Percentiles rank a stretch among this genome's conserved stretches.
Conservation (phyloP, 345 rosid species). For the Trapa incisa region DNA sequence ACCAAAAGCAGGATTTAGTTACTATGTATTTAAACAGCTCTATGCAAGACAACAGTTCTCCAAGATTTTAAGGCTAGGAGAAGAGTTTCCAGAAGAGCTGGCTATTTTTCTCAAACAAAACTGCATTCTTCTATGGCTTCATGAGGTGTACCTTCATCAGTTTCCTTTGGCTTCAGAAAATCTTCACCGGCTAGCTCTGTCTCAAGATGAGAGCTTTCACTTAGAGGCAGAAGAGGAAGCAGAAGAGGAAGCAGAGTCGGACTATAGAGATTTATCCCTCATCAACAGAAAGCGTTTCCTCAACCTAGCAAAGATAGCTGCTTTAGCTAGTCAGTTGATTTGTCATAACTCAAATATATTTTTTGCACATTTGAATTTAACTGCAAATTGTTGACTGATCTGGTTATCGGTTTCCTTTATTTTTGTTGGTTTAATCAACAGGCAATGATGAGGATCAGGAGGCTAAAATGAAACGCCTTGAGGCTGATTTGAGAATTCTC, state of each 20-base stretch:
- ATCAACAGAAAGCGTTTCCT: conserved; percentile 66
- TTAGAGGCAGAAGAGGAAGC: conserved; percentile 33
- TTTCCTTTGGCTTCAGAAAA: conserved; percentile 80
- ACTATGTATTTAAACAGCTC: conserved; percentile 72
- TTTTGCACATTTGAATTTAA: background rate
- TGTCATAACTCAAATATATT: too few relatives aligned
- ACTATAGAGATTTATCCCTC: conserved; percentile 25
- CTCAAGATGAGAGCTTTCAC: conserved; percentile 37
- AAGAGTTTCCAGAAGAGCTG: conserved; percentile 80
- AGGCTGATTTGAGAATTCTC: conserved; percentile 77
- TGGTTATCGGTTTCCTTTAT: background rate
- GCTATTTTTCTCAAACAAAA: conserved; percentile 56
- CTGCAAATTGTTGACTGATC: background rate
- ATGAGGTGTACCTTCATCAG: conserved; percentile 72
- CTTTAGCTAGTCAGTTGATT: conserved; percentile 48
- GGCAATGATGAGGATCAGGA: conserved; percentile 39
- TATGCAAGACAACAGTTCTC: conserved; percentile 55
- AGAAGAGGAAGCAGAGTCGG: conserved; percentile 32
- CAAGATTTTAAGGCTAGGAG: conserved; percentile 82
- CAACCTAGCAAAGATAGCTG: conserved; percentile 79
- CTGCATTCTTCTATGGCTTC: conserved; percentile 68
- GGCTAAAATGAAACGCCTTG: conserved; percentile 50
- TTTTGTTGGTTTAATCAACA: conserved; percentile 8
- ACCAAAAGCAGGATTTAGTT: conserved; percentile 85
- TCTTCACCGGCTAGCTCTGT: conserved; percentile 69